Evolutionary conservation across 1,139 yeast genomes (phyloP).

Genomic region (Geotrichum klebahnii): DNA sequence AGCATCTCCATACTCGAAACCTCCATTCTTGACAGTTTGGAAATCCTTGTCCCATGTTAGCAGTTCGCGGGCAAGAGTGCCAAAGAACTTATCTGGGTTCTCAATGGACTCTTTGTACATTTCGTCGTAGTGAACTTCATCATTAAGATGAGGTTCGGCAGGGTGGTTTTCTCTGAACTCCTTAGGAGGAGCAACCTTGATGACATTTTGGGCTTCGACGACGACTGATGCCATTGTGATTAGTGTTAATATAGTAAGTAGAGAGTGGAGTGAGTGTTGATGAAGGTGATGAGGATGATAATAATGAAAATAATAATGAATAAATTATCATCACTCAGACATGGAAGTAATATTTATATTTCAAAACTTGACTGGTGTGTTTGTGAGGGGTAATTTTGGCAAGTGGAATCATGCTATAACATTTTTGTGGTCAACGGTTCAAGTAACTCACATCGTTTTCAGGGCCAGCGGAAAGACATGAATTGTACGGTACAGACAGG

Average conservation of each 20-base stretch:
- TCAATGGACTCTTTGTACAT: conserved; percentile 65
- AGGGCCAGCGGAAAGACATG: no score
- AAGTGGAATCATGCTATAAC: no score
- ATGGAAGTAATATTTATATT: no score
- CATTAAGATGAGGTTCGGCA: conserved; percentile 48
- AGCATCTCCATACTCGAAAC: conserved; percentile 61
- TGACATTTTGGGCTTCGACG: conserved; percentile 33
- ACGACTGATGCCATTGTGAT: conserved; percentile 26
- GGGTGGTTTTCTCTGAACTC: conserved; percentile 48
- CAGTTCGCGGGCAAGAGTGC: conserved; percentile 53
- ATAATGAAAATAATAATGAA: no score
- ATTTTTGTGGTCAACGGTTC: no score
- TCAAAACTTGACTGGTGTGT: no score
- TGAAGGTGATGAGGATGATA: background rate
- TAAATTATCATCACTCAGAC: no score
- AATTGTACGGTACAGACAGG: no score
- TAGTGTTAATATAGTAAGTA: background rate
- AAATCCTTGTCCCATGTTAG: conserved; percentile 65
- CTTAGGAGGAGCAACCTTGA: conserved; percentile 48
- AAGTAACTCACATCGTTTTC: no score
- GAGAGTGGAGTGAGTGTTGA: background rate
- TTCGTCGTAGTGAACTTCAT: conserved; percentile 54
- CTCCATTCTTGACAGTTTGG: conserved; percentile 51
- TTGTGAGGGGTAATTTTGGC: no score
- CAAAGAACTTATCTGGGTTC: conserved; percentile 62